A percentile compares a stretch with the other conserved stretches of the same genome.
Evolutionary conservation across 805 yeast genomes (phyloP).

Genomic region (Yamadazyma tumulicola): DNA sequence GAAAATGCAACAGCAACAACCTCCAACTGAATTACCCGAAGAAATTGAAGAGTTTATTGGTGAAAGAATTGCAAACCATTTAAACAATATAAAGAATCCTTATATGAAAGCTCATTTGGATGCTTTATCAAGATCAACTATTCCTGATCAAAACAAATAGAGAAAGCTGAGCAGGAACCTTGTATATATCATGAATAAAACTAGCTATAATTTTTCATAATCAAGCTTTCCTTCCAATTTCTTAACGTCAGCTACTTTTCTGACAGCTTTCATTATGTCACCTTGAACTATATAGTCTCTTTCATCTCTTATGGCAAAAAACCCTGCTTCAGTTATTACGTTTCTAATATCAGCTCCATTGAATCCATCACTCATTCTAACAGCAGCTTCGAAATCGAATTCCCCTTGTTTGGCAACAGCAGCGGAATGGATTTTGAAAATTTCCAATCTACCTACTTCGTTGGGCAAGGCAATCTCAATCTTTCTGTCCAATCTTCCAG

Average conservation of each 20-base stretch:
- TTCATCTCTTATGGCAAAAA: constrained; percentile 96
- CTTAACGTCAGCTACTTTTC: constrained; percentile 96
- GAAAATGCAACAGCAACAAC: constrained; percentile 23
- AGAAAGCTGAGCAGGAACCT: too few relatives aligned
- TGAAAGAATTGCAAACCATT: constrained; percentile 40
- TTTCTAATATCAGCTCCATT: constrained; percentile 98
- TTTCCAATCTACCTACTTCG: constrained; percentile 91
- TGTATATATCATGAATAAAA: neutral
- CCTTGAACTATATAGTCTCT: constrained; percentile 91
- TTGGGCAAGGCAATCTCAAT: constrained; percentile 94
- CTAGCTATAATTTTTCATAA: constrained; percentile 76
- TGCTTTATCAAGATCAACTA: constrained; percentile 22
- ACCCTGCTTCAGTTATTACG: constrained; percentile 97
- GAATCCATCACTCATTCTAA: constrained; percentile 98
- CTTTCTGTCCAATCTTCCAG: constrained; percentile 95
- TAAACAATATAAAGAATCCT: constrained; percentile 32
- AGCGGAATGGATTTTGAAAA: constrained; percentile 88
- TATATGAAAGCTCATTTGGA: constrained; percentile 38
- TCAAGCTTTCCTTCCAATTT: constrained; percentile 95
- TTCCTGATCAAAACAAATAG: neutral
- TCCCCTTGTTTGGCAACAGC: constrained; percentile 89
- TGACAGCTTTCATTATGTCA: constrained; percentile 95
- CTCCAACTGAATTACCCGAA: constrained; percentile 42
- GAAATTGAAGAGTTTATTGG: constrained; percentile 59
- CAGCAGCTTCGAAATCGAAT: constrained; percentile 94